Evolutionary conservation across 208 protist genomes (phyloP).

Genomic region (Lotmaria passim): DNA sequence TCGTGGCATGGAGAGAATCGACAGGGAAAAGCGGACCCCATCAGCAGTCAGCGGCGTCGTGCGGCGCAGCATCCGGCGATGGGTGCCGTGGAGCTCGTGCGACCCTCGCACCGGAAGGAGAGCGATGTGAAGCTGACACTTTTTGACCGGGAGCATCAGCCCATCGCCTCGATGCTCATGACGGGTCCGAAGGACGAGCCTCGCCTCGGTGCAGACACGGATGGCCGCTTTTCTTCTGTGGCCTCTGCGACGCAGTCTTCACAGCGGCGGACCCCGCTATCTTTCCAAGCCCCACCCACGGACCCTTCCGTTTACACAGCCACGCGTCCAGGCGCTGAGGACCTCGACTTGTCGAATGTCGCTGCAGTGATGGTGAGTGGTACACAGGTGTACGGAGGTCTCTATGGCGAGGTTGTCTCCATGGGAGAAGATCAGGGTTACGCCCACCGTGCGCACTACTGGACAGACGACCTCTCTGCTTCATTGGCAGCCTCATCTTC

Average conservation of each 20-base stretch:
- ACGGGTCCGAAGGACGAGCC: slow-evolving; percentile 41
- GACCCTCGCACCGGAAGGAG: slow-evolving; percentile 53
- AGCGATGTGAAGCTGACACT: slow-evolving; percentile 78
- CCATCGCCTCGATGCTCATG: slow-evolving; percentile 69
- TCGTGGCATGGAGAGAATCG: too few relatives aligned
- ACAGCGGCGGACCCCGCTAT: slow-evolving; percentile 14
- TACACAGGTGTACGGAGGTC: slow-evolving; percentile 33
- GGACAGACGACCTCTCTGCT: not conserved
- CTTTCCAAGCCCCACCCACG: not conserved
- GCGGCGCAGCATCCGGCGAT: slow-evolving; percentile 49
- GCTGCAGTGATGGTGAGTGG: slow-evolving; percentile 22
- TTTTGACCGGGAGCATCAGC: slow-evolving; percentile 50
- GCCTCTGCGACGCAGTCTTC: not conserved
- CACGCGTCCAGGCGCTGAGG: not conserved
- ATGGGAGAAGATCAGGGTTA: slow-evolving; percentile 32
- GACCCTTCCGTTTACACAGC: not conserved
- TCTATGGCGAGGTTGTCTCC: slow-evolving; percentile 46
- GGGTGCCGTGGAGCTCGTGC: slow-evolving; percentile 76
- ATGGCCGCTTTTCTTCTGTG: not conserved
- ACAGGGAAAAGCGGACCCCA: too few relatives aligned
- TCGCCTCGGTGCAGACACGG: slow-evolving; percentile 1
- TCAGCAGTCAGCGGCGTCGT: not conserved
- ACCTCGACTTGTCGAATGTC: not conserved
- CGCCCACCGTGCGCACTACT: slow-evolving; percentile 49
- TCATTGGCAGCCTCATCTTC: not conserved